Base-by-base conservation (phyloP, 352 stramenopile genomes). In the Globisporangium megalacanthum region DNA sequence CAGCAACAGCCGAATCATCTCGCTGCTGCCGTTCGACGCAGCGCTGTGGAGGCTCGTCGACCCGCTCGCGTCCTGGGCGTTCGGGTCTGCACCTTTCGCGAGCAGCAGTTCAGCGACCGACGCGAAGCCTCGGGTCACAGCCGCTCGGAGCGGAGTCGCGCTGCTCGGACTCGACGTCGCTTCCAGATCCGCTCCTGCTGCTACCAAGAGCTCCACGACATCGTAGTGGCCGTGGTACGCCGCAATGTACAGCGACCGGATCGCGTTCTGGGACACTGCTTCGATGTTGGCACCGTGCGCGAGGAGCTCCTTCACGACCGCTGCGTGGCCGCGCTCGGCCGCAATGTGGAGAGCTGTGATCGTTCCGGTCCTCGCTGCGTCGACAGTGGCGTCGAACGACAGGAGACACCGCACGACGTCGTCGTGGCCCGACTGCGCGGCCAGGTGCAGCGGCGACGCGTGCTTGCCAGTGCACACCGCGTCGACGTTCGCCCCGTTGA, bases 381-480 rank as follows among this genome's bases (percentile, higher is more conserved):
- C 52, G 22, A 84, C 64, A 45, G 68, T 71, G n/a, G 73, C 73
- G 22, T 80, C 66, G 54, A 80, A 80, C 10, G 72, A 77, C 20
- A 83, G 53, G 37, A 83, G 60, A 37, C 71, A 80, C 10, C 73
- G 73, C 31, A 83, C 73, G 29, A 80, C 71, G 20, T 84, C 74
- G 45, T 69, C 63, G 46, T 84, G 70, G 20, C 74, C 74, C 17
- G 69, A 79, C 44, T 84, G 69, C 19, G 65, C 74, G 1, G 74
- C 74, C 54, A 83, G 58, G 52, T 83, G 73, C n/a, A 92, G 97
- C 42, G 71, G 75, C 15, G 87, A 95, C 46, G 96, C 96, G 61
- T 99, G 93, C 31, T 33, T 49, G 8, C 54, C 31, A 17, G 10
- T 31, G 8, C 29, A 29, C 25, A 29, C 25, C 1, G 80, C 73